These are phyloP conservation scores for Xerocomus potaroensis DNA, from an alignment of 768 basidiomycete genomes.

Conservation along the genomic window DNA sequence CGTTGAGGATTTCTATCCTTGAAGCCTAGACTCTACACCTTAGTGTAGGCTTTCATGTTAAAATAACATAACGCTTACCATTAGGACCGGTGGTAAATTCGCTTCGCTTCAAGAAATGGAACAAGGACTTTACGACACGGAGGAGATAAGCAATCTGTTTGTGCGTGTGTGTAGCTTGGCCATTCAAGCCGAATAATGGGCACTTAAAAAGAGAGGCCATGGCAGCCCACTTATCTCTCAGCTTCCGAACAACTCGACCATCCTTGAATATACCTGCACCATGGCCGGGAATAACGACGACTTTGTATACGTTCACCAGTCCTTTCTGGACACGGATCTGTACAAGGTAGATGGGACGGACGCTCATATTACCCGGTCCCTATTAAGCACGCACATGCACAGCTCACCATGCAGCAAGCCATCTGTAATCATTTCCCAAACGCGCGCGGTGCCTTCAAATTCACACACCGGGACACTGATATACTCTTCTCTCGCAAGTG, in stretches of 20 bases:
- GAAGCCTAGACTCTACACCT: conserved; percentile 35
- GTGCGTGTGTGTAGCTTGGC: background rate
- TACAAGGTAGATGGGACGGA: conserved; percentile 71
- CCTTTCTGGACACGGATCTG: conserved; percentile 87
- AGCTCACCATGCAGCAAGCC: conserved; percentile 97
- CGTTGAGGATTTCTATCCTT: conserved; percentile 73
- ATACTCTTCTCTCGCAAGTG: conserved; percentile 53
- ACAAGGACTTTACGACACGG: too few species aligned
- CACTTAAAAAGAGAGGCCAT: background rate
- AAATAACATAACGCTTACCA: background rate
- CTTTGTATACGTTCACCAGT: conserved; percentile 29
- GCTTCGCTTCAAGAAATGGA: too few species aligned
- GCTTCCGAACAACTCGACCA: background rate
- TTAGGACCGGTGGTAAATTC: too few species aligned
- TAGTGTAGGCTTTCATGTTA: background rate
- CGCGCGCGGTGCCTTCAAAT: conserved; percentile 65
- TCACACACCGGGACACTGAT: conserved; percentile 70
- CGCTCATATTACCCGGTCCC: background rate
- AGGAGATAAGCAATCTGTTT: background rate
- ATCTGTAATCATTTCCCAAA: conserved; percentile 75
- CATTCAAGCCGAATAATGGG: background rate
- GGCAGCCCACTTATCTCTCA: background rate
- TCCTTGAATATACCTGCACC: background rate
- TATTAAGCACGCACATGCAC: background rate
- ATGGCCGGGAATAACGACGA: conserved; percentile 13